Evolutionary conservation across 805 yeast genomes (phyloP), one percentile per base, ranked within the genome.

Genomic region (Ogataea wickerhamii): DNA sequence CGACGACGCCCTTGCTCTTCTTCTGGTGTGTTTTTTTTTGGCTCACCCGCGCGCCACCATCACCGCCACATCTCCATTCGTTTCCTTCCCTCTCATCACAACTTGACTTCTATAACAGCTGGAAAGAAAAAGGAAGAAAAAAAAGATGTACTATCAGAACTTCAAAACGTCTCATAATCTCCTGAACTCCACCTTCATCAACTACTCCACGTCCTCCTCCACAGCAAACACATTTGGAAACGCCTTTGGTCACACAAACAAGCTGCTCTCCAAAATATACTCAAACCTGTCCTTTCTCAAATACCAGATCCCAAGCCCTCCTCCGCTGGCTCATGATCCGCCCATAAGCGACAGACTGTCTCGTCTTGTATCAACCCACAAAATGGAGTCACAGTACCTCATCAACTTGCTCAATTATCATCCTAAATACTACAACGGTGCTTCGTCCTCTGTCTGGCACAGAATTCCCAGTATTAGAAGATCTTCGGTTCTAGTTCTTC

Each of bases 401-500:
- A 45, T 52, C 17, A 68, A 67, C 44, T 49, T 72, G 32, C 47
- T 52, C 7, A 53, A 57, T 23, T 69, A 53, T 46, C 43, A 49
- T 23, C 66, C 71, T 2, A 38, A 41, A 18, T 56, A 57, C 49
- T 70, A 65, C 51, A 59, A 58, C 25, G 51, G 52, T 36, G 48
- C 55, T 14, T 29, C 48, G 41, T 45, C 51, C 2, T 58, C 81
- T 5, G 62, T 80, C 3, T 84, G 89, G 96, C 72, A 75, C 53
- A 58, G 58, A 22, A 52, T 83, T 7, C 96, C 96, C 0, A 57
- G 72, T 0, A 49, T 68, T 5, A 67, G 97, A 39, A 69, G 96
- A 32, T 81, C 96, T 0, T 79, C 91, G 0, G 96, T 89, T 14
- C 69, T 88, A 51, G 70, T 87, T 0, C 66, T 88, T 13, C 70